Percentiles rank a stretch among this genome's conserved stretches.
Evolutionary conservation across 2,329 filamentous ascomycete genomes (phyloP).

Genomic region (Ustilaginoidea virens): DNA sequence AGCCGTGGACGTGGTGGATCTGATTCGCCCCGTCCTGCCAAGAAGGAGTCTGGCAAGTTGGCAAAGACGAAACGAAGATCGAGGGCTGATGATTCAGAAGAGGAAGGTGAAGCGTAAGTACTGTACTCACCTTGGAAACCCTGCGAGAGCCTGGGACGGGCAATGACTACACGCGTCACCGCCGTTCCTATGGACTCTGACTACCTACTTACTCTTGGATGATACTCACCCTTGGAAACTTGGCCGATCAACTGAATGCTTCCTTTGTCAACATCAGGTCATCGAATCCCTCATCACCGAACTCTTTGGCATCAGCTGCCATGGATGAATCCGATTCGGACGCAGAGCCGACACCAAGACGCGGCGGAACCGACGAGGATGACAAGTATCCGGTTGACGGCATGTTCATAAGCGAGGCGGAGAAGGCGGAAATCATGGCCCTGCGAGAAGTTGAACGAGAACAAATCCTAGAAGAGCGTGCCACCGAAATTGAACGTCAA

Average conservation of each 20-base stretch:
- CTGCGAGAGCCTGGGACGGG: too few relatives aligned
- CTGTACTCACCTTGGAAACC: too few relatives aligned
- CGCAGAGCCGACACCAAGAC: slow-evolving; percentile 22
- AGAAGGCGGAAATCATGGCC: slow-evolving; percentile 65
- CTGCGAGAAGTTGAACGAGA: slow-evolving; percentile 88
- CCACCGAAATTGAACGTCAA: slow-evolving; percentile 65
- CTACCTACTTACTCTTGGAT: too few relatives aligned
- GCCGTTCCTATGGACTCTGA: too few relatives aligned
- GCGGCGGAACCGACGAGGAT: slow-evolving; percentile 35
- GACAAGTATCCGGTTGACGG: slow-evolving; percentile 77
- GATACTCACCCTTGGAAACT: too few relatives aligned
- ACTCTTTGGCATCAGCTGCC: slow-evolving; percentile 65
- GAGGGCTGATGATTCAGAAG: slow-evolving; percentile 32
- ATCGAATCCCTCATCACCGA: slow-evolving; percentile 50
- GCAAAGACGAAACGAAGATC: slow-evolving; percentile 36
- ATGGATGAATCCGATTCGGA: slow-evolving; percentile 79
- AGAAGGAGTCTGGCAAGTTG: slow-evolving; percentile 16
- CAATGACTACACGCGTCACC: too few relatives aligned
- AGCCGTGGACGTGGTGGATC: slow-evolving; percentile 39
- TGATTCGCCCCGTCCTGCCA: slow-evolving; percentile 30
- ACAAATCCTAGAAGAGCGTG: slow-evolving; percentile 75
- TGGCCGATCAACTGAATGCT: not conserved
- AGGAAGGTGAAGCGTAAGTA: slow-evolving; percentile 42
- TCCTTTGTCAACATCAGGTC: slow-evolving; percentile 34
- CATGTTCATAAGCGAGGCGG: slow-evolving; percentile 57